Conservation (phyloP, 2,329 filamentous ascomycete genomes). For the Aspergillus quadricinctus region DNA sequence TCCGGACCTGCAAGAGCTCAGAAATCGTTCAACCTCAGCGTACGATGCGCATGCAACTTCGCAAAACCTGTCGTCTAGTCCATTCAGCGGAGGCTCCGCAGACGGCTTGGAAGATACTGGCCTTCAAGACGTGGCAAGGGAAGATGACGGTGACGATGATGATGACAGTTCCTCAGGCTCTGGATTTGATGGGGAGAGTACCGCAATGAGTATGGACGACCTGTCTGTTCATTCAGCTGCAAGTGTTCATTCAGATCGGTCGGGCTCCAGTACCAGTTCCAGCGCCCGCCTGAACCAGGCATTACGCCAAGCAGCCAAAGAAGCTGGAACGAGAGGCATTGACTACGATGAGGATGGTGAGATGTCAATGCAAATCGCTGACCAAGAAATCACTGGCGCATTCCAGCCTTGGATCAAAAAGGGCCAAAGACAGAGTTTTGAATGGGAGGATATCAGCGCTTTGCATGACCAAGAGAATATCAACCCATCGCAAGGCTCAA, state of each 20-base stretch:
- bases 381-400: constrained; percentile 51
- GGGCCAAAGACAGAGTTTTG: constrained; percentile 37
- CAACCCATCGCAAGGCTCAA: constrained; percentile 26
- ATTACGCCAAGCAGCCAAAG: constrained; percentile 67
- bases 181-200: constrained; percentile 61
- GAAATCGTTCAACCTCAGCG: constrained; percentile 26
- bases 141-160: constrained; percentile 44
- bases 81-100: constrained; percentile 61
- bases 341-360: constrained; percentile 60
- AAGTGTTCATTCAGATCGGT: constrained; percentile 54
- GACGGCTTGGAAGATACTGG: constrained; percentile 44
- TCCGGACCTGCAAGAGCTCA: constrained; percentile 59
- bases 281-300: constrained; percentile 73
- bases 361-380: constrained; percentile 75
- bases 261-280: constrained; percentile 54
- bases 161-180: constrained; percentile 44
- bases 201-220: constrained; percentile 79
- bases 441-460: constrained; percentile 40
- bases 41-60: constrained; percentile 60
- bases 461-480: constrained; percentile 45
- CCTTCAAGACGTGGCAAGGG: constrained; percentile 33
- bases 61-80: constrained; percentile 68
- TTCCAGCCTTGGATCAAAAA: constrained; percentile 48
- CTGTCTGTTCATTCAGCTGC: constrained; percentile 64
- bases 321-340: constrained; percentile 69